Evolutionary conservation across 2,329 filamentous ascomycete genomes (phyloP).

Genomic region (Talaromyces verruculosus): DNA sequence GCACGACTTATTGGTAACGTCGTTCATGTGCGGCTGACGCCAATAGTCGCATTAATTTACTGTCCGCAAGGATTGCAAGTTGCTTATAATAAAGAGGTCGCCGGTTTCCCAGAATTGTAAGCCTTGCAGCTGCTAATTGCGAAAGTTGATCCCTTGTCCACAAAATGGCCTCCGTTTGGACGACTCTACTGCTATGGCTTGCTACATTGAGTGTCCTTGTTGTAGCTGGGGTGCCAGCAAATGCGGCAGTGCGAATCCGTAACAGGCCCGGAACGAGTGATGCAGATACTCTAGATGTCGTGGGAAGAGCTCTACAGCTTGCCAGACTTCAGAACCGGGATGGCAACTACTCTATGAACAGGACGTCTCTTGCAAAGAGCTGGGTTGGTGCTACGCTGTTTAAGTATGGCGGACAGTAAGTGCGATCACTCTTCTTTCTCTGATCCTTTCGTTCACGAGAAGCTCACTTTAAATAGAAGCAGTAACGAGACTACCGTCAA

Average conservation of each 20-base stretch:
- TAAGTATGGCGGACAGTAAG: neutral
- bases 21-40: neutral
- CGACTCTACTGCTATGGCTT: constrained; percentile 1
- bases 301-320: constrained; percentile 13
- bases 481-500: neutral
- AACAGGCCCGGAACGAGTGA: constrained; percentile 3
- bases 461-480: neutral
- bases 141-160: neutral
- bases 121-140: neutral
- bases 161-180: neutral
- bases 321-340: constrained; percentile 8
- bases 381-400: constrained; percentile 15
- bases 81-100: neutral
- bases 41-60: neutral
- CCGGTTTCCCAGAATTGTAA: neutral
- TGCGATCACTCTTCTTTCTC: neutral
- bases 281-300: constrained; percentile 6
- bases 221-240: neutral
- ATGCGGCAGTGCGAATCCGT: constrained; percentile 7
- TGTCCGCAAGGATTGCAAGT: neutral
- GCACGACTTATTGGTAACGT: neutral
- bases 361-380: constrained; percentile 13
- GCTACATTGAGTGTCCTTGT: neutral
- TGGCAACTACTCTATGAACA: constrained; percentile 19
- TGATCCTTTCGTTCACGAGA: too few relatives aligned